Conservation (phyloP, 495 filamentous ascomycete species). For the Lindgomyces ingoldianus region DNA sequence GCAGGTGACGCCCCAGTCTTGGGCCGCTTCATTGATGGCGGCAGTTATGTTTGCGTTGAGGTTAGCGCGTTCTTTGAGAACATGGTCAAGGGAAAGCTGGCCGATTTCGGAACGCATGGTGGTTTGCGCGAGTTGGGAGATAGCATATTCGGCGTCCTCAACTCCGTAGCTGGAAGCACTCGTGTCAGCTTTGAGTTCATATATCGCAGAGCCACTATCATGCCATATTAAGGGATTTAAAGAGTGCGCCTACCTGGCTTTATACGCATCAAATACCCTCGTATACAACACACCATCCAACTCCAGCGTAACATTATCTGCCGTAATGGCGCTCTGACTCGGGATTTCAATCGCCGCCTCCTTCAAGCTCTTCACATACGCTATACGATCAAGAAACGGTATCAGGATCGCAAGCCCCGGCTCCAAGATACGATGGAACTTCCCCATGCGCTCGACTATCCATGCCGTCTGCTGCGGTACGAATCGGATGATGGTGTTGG, state of each 20-base stretch:
- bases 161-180: conserved; percentile 75
- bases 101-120: conserved; percentile 99
- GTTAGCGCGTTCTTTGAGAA: conserved; percentile 90
- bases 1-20: conserved; percentile 94
- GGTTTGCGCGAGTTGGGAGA: conserved; percentile 95
- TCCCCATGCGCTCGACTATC: conserved; percentile 99
- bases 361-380: conserved; percentile 97
- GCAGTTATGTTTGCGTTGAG: conserved; percentile 97
- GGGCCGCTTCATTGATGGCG: conserved; percentile 96
- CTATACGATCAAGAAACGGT: conserved; percentile 91
- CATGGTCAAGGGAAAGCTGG: conserved; percentile 92
- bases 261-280: conserved; percentile 93
- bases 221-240: no score
- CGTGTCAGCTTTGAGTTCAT: background rate
- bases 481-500: conserved; percentile 94
- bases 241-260: conserved; percentile 86
- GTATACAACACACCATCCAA: conserved; percentile 95
- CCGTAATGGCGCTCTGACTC: conserved; percentile 93
- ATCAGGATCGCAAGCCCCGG: conserved; percentile 87
- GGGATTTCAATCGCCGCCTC: conserved; percentile 95
- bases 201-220: no score
- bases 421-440: conserved; percentile 87
- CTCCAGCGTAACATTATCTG: conserved; percentile 96
- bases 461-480: conserved; percentile 98
- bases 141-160: conserved; percentile 98